Evolutionary conservation across 2,329 filamentous ascomycete genomes (phyloP).

Genomic region (Xylaria sp.): DNA sequence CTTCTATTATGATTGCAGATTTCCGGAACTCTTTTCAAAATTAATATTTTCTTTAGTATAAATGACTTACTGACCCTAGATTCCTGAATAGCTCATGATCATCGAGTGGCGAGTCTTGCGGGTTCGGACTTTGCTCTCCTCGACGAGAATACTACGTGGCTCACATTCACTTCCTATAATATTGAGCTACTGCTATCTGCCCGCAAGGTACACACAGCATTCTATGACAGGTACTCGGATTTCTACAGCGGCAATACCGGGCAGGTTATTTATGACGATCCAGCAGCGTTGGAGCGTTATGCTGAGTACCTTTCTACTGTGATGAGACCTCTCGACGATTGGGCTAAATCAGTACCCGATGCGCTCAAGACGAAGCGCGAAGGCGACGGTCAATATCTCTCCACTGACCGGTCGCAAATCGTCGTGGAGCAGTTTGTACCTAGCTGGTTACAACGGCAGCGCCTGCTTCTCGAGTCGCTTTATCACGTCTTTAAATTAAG

Average conservation of each 20-base stretch:
- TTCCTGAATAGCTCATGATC: constrained; percentile 45
- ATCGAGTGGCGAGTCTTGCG: constrained; percentile 44
- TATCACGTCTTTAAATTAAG: constrained; percentile 53
- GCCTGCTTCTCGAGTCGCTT: constrained; percentile 53
- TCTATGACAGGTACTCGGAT: constrained; percentile 50
- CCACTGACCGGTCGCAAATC: constrained; percentile 49
- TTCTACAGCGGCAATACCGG: constrained; percentile 43
- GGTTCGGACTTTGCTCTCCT: constrained; percentile 49
- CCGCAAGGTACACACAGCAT: constrained; percentile 49
- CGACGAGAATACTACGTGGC: constrained; percentile 52
- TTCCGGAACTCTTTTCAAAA: neutral
- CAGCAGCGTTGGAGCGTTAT: constrained; percentile 44
- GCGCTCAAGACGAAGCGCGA: constrained; percentile 51
- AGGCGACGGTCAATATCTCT: constrained; percentile 46
- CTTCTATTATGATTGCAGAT: neutral
- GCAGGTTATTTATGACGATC: constrained; percentile 41
- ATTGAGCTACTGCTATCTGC: constrained; percentile 50
- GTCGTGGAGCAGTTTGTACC: constrained; percentile 52
- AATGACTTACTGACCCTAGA: neutral
- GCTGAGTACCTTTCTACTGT: constrained; percentile 37
- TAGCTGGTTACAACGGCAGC: constrained; percentile 55
- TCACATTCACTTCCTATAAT: constrained; percentile 51
- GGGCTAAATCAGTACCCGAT: constrained; percentile 51
- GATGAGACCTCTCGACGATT: constrained; percentile 47
- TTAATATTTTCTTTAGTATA: neutral